Evolutionary conservation across 495 filamentous ascomycete genomes (phyloP), one percentile per base, ranked within the genome.

Genomic region (Copromyces sp.): DNA sequence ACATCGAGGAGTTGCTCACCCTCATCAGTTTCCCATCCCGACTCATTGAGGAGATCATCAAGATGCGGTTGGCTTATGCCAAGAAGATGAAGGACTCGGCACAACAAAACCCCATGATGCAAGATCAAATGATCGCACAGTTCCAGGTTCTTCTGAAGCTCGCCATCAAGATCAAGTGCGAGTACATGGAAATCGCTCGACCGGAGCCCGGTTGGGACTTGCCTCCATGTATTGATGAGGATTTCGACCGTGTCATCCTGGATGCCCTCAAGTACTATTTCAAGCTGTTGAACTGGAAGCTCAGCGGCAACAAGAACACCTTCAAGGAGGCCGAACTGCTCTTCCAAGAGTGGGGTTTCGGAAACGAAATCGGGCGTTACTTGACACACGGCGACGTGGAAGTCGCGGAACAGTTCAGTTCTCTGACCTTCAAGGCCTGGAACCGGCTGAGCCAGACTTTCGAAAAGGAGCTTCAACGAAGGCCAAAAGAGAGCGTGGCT

Each of bases 281-380:
- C 85, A 92, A 93, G 75, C 91, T 99, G 83, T 84, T 99, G 69
- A 97, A 97, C 76, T 97, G 94, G 92, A 98, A 98, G 79, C 84
- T 99, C 65, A 94, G 93, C 78, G 93, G 94, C 61, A 98, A 98
- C 83, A 98, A 97, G 79, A 99, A 98, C 81, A 97, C 95, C 0
- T 98, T 98, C 87, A 98, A 98, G 79, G 95, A 98, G 77, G 95
- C 95, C 14, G 95, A 99, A 81, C 93, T 99, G 74, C 83, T 99
- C 39, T 95, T 97, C 78, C 94, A 97, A 76, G 95, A 98, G 80
- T 99, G 95, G 95, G 92, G 91, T 37, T 98, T 97, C 74, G 94
- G 92, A 1, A 98, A 98, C 77, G 91, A 94, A 71, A 91, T 98
- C 73, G 95, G 94, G 14, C 87, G 91, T 32, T 92, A 93, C 76